phyloP scores from a whole-genome alignment of 495 filamentous ascomycete genomes.

The Penicillium desertorum region DNA sequence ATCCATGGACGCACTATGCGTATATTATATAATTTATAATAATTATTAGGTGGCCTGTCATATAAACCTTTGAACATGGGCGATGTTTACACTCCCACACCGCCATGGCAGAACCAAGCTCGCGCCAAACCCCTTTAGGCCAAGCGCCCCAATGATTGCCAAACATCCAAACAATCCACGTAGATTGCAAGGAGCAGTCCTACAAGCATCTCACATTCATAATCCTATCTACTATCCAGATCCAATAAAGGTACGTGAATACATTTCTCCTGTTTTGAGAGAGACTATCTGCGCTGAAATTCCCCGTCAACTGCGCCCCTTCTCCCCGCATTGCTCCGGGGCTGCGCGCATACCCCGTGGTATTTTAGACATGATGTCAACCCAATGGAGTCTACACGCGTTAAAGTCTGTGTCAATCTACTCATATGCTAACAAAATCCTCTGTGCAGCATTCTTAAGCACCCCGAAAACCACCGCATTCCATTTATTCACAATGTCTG shows the following conservation, averaged over 20 bases:
- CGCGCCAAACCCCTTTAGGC: constrained; percentile 5
- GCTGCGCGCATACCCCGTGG: constrained; percentile 13
- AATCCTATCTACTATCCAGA: background rate
- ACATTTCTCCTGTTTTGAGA: background rate
- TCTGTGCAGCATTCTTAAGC: background rate
- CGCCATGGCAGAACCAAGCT: constrained; percentile 9
- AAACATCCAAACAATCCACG: constrained; percentile 13
- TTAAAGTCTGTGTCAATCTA: background rate
- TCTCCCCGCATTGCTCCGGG: constrained; percentile 10
- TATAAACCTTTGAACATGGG: too few relatives aligned
- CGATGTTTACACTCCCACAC: background rate
- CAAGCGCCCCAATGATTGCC: constrained; percentile 9
- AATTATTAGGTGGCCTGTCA: too few relatives aligned
- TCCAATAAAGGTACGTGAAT: constrained; percentile 2
- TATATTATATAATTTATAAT: too few relatives aligned
- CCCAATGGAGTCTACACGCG: constrained; percentile 6
- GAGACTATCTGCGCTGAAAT: background rate
- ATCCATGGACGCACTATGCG: too few relatives aligned
- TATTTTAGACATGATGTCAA: constrained; percentile 9
- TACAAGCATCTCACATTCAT: constrained; percentile 3
- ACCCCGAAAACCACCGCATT: background rate
- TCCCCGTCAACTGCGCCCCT: background rate
- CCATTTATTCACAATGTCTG: constrained; percentile 35
- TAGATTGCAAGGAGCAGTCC: background rate
- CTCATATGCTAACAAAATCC: background rate